Evolutionary conservation across 2,329 filamentous ascomycete species (phyloP), one percentile per base, ranked within the genome.

Genomic region (Hypoxylon sp.): DNA sequence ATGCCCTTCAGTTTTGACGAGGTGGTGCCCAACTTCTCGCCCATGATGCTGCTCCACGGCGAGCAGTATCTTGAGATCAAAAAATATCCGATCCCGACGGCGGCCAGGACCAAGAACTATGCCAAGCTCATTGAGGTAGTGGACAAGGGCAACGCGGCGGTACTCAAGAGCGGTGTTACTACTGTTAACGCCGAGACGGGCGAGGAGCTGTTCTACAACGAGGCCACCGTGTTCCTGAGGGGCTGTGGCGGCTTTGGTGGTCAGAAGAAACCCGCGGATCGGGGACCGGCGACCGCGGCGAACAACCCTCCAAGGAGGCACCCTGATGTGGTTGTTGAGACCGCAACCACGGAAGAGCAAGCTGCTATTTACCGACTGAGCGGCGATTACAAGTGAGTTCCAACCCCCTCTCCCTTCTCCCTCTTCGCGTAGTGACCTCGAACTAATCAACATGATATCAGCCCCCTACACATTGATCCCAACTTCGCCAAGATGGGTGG

Each of bases 1-100:
- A 84, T 90, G 68, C 93, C 95, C 29, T 98, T 92, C 85, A 90
- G 86, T 80, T 87, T 96, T 76, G 88, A 90, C 77, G 89, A 94
- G 63, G 88, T 99, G 68, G 92, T 98, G 29, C 94, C 94, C 80
- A 97, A 98, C 86, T 99, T 98, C 86, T 94, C 90, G 39, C 95
- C 94, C 69, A 98, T 97, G 94, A 98, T 98, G 94, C 90, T 99
- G 55, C 91, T 99, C 24, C 96, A 99, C 84, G 96, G 96, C 78
- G 96, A 99, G 86, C 96, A 99, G 82, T 99, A 94, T 83, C 93
- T 99, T 71, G 96, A 99, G 83, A 88, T 99, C 77, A 90, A 91
- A 79, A 94, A 95, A 81, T 97, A 90, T 84, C 96, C 96, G 44
- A 92, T 98, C 75, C 95, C 95, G 37, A 98, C 94, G 33, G 87